Conservation (phyloP, 352 stramenopile genomes). For the Globisporangium ultimum region DNA sequence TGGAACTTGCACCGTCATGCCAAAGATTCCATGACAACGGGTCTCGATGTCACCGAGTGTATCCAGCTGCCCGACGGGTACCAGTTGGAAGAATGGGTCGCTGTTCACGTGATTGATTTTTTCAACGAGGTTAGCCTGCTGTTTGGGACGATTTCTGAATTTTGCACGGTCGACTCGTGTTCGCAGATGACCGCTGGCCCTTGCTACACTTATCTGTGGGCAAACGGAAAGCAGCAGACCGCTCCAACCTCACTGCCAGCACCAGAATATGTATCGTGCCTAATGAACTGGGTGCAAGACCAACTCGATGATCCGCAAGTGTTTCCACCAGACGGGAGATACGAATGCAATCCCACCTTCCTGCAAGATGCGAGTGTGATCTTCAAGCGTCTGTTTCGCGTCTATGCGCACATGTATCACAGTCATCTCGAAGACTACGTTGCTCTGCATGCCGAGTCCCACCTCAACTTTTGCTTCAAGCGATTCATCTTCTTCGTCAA, state of each 20-base stretch:
- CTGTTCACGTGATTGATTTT: constrained; percentile 87
- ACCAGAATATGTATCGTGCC: constrained; percentile 78
- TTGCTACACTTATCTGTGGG: constrained; percentile 89
- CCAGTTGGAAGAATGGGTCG: constrained; percentile 62
- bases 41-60: constrained; percentile 54
- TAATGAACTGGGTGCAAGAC: constrained; percentile 85
- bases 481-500: constrained; percentile 96
- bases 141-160: constrained; percentile 87
- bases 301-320: constrained; percentile 75
- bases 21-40: constrained; percentile 61
- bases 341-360: constrained; percentile 37
- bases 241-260: constrained; percentile 57
- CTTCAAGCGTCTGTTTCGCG: constrained; percentile 94
- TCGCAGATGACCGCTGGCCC: constrained; percentile 70
- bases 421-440: constrained; percentile 91
- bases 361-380: constrained; percentile 69
- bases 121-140: constrained; percentile 93
- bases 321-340: constrained; percentile 39
- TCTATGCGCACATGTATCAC: constrained; percentile 97
- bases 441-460: constrained; percentile 88
- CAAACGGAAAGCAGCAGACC: constrained; percentile 51
- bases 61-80: constrained; percentile 66
- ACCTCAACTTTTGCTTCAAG: constrained; percentile 97
- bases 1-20: constrained; percentile 72
- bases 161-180: constrained; percentile 61